phyloP scores from a whole-genome alignment of 202 grass and related monocot genomes.

The Panicum virgatum region DNA sequence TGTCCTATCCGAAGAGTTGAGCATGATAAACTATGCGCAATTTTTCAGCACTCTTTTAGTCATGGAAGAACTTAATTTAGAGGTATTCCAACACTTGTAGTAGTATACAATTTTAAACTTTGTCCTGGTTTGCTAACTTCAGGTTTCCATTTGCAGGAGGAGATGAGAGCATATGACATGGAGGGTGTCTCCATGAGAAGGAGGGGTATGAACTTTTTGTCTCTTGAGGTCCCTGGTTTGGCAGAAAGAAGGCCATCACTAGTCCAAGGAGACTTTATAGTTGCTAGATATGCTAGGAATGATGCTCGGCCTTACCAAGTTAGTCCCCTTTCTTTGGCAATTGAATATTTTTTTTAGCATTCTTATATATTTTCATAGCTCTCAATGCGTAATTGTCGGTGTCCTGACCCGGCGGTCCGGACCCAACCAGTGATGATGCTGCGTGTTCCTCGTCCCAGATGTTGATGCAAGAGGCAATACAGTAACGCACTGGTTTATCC shows the following conservation, averaged over 20 bases:
- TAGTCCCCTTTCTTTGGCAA: constrained; percentile 28
- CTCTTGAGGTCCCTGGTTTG: constrained; percentile 78
- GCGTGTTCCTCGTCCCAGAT: too few species aligned
- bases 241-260: constrained; percentile 90
- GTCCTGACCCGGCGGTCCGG: too few species aligned
- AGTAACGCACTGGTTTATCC: too few species aligned
- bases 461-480: too few species aligned
- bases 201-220: constrained; percentile 60
- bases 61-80: constrained; percentile 91
- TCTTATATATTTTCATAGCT: constrained; percentile 31
- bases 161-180: constrained; percentile 91
- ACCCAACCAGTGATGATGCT: too few species aligned
- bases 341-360: constrained; percentile 25
- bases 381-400: constrained; percentile 33
- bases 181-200: constrained; percentile 65
- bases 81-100: constrained; percentile 55
- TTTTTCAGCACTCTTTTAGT: constrained; percentile 75
- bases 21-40: constrained; percentile 64
- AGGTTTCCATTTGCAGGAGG: constrained; percentile 53
- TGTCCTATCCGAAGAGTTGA: constrained; percentile 64
- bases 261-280: constrained; percentile 68
- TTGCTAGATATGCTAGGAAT: constrained; percentile 51
- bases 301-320: constrained; percentile 66
- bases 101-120: constrained; percentile 6
- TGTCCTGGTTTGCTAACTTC: constrained; percentile 44